These are phyloP conservation scores for Scleroderma citrinum DNA, from an alignment of 768 basidiomycete species.

Conservation along the genomic window DNA sequence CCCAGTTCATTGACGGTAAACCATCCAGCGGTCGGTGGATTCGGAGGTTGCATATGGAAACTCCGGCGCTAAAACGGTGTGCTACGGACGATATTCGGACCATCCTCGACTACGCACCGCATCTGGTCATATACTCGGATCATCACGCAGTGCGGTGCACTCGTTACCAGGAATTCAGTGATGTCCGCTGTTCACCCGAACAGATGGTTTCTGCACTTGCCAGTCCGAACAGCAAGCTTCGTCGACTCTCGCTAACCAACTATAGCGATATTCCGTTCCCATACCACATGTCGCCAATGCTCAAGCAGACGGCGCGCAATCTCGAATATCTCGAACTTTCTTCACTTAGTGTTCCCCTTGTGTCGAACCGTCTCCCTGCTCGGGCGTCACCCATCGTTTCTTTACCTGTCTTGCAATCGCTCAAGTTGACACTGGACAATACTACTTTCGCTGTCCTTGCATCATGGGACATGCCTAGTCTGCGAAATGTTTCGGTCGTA, in stretches of 20 bases:
- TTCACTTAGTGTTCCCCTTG: slow-evolving; percentile 45
- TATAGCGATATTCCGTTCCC: slow-evolving; percentile 61
- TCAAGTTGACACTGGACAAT: slow-evolving; percentile 68
- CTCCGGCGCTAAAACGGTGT: slow-evolving; percentile 55
- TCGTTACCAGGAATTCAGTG: slow-evolving; percentile 38
- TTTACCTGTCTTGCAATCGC: slow-evolving; percentile 59
- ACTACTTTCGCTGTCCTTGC: slow-evolving; percentile 63
- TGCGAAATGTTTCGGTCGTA: slow-evolving; percentile 61
- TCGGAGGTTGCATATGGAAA: slow-evolving; percentile 66
- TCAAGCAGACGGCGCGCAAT: slow-evolving; percentile 43
- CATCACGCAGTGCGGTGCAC: slow-evolving; percentile 58
- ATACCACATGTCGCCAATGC: slow-evolving; percentile 47
- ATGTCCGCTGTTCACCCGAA: slow-evolving; percentile 45
- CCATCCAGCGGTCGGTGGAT: slow-evolving; percentile 44
- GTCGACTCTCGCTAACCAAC: slow-evolving; percentile 64
- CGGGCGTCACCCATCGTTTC: slow-evolving; percentile 21
- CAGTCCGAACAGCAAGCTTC: slow-evolving; percentile 46
- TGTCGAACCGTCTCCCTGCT: slow-evolving; percentile 24
- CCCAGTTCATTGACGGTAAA: slow-evolving; percentile 35
- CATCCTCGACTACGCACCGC: slow-evolving; percentile 60
- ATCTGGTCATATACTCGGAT: slow-evolving; percentile 56
- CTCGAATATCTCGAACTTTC: slow-evolving; percentile 68
- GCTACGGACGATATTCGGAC: slow-evolving; percentile 60
- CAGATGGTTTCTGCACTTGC: slow-evolving; percentile 56
- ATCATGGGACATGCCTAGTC: slow-evolving; percentile 57